Evolutionary conservation across 192 early-diverging fungal genomes (phyloP).

Genomic region (Backusella morwellensis): DNA sequence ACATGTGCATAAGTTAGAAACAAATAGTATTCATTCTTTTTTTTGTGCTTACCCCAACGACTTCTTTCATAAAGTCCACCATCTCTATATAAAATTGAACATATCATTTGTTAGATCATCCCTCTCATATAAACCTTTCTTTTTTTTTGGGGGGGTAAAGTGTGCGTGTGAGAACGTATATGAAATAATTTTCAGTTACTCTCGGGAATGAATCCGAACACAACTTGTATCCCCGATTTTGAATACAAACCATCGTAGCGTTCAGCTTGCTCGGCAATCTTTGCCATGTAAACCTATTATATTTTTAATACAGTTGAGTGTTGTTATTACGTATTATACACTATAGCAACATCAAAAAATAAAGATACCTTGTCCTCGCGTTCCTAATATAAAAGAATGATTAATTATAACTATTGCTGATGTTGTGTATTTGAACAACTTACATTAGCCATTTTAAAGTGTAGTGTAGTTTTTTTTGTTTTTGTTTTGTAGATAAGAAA

Average conservation of each 20-base stretch:
- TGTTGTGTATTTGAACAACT: neutral
- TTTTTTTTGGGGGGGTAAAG: neutral
- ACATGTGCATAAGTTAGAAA: neutral
- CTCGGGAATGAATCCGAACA: constrained; percentile 1
- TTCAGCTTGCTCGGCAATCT: constrained; percentile 99
- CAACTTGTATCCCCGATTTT: constrained; percentile 9
- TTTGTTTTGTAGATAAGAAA: neutral
- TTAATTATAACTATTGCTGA: neutral
- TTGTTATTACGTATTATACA: neutral
- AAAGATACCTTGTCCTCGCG: constrained; percentile 19
- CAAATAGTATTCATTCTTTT: neutral
- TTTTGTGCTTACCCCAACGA: constrained; percentile 43
- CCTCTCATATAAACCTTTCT: neutral
- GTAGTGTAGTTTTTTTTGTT: neutral
- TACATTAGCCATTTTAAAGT: constrained; percentile 15
- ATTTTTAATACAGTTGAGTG: neutral
- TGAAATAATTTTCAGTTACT: neutral
- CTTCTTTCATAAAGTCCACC: constrained; percentile 73
- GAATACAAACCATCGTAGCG: constrained; percentile 88
- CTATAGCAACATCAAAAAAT: neutral
- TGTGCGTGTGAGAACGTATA: constrained; percentile 4
- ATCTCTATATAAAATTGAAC: constrained; percentile 56
- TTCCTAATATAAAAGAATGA: constrained; percentile 8
- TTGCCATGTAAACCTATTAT: constrained; percentile 91
- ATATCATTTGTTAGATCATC: neutral